Percentiles rank a stretch among this genome's conserved stretches.
Evolutionary conservation across 805 yeast species (phyloP).

Genomic region (Nematodospora valgi): DNA sequence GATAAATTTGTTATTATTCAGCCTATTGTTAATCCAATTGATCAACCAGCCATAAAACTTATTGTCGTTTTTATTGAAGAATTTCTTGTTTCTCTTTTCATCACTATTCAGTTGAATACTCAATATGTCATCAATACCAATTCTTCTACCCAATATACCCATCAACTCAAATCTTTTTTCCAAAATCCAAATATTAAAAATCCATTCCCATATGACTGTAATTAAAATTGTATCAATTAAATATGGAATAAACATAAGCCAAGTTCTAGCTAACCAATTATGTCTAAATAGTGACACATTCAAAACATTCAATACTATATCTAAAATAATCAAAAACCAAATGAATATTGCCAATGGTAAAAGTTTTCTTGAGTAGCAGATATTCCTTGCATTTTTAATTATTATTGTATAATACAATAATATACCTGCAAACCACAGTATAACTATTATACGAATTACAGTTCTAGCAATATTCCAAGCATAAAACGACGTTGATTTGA

Average conservation of each 20-base stretch:
- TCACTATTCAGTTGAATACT: conserved; percentile 8
- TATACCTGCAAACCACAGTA: conserved; percentile 27
- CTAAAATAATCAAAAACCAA: conserved; percentile 37
- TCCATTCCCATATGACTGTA: conserved; percentile 66
- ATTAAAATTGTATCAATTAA: conserved; percentile 47
- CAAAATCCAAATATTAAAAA: conserved; percentile 48
- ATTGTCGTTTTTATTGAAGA: conserved; percentile 2
- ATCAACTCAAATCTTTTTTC: conserved; percentile 49
- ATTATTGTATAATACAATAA: conserved; percentile 36
- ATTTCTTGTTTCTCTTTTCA: conserved; percentile 2
- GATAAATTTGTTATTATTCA: conserved; percentile 3
- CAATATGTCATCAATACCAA: conserved; percentile 43
- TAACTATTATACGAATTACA: conserved; percentile 25
- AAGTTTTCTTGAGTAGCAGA: conserved; percentile 45
- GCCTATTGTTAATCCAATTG: not conserved
- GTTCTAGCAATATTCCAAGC: conserved; percentile 26
- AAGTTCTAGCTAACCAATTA: conserved; percentile 45
- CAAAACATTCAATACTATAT: conserved; percentile 27
- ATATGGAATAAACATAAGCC: conserved; percentile 41
- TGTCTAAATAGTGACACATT: conserved; percentile 22
- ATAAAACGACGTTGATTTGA: conserved; percentile 1
- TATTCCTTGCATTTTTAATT: conserved; percentile 32
- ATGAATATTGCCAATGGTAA: conserved; percentile 49
- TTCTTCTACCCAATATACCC: conserved; percentile 61
- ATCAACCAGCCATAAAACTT: conserved; percentile 3